Conservation (phyloP, 306 rosid species). For the Abrus pulchellus region DNA sequence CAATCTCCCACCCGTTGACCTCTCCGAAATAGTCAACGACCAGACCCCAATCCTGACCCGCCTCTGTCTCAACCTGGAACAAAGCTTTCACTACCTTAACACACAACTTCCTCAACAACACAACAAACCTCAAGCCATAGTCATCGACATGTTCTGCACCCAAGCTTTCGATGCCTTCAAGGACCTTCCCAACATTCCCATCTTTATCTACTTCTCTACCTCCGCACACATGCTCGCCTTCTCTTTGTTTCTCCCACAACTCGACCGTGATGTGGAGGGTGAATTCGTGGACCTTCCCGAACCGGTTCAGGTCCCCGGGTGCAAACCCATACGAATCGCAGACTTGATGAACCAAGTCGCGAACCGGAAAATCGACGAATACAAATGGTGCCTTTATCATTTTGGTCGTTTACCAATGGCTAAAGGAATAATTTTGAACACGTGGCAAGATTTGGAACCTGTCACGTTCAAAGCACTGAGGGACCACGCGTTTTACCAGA, state of each 20-base stretch:
- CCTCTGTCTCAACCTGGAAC: slow-evolving; percentile 36
- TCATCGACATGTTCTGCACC: slow-evolving; percentile 59
- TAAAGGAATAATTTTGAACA: slow-evolving; percentile 49
- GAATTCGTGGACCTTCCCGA: slow-evolving; percentile 61
- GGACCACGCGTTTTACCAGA: slow-evolving; percentile 50
- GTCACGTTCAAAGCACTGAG: slow-evolving; percentile 43
- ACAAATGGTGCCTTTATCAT: slow-evolving; percentile 52
- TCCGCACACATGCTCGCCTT: slow-evolving; percentile 51
- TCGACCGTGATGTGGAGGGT: slow-evolving; percentile 58
- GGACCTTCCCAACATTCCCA: slow-evolving; percentile 42
- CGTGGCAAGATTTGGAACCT: slow-evolving; percentile 61
- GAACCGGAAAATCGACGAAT: slow-evolving; percentile 56
- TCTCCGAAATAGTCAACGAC: slow-evolving; percentile 18
- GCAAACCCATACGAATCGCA: slow-evolving; percentile 44
- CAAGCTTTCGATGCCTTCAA: slow-evolving; percentile 52
- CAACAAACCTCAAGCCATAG: slow-evolving; percentile 45
- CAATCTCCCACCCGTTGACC: slow-evolving; percentile 53
- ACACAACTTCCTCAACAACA: slow-evolving; percentile 33
- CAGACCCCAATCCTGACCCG: slow-evolving; percentile 32
- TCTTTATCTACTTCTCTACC: slow-evolving; percentile 54
- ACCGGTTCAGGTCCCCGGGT: slow-evolving; percentile 57
- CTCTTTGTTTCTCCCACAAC: slow-evolving; percentile 49
- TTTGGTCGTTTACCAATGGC: slow-evolving; percentile 48
- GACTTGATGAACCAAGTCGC: slow-evolving; percentile 56
- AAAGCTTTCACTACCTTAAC: slow-evolving; percentile 45